These are phyloP conservation scores for Westerdykella sp. DNA, from an alignment of 2,329 filamentous ascomycete species.

Conservation along the genomic window DNA sequence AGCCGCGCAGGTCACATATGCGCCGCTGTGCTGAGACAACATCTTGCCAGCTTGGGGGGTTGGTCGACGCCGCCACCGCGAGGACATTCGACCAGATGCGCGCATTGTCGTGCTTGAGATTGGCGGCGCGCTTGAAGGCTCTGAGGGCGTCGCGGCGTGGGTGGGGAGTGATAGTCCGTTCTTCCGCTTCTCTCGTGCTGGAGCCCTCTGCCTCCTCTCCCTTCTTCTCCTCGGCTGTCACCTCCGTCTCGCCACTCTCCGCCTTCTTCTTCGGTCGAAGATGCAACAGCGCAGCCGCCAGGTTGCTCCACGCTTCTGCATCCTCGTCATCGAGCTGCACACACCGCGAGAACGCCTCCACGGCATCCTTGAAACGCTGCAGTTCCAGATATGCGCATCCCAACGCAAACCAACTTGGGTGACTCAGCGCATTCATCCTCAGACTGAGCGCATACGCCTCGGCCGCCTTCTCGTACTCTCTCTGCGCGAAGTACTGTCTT, in stretches of 20 bases:
- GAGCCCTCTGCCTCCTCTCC: constrained; percentile 35
- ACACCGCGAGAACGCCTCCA: constrained; percentile 74
- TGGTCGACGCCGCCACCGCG: constrained; percentile 72
- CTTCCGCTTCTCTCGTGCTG: background rate
- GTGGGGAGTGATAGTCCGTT: constrained; percentile 20
- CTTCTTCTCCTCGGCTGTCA: too few species aligned
- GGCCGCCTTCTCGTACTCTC: constrained; percentile 62
- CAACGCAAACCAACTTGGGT: constrained; percentile 80
- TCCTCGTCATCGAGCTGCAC: constrained; percentile 84
- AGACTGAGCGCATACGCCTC: constrained; percentile 75
- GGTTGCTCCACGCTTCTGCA: constrained; percentile 89
- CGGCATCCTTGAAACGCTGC: constrained; percentile 68
- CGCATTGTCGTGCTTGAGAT: constrained; percentile 77
- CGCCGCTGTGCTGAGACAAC: constrained; percentile 68
- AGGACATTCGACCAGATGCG: constrained; percentile 97
- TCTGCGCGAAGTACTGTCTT: constrained; percentile 63
- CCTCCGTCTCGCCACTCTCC: constrained; percentile 28
- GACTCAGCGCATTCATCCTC: constrained; percentile 71
- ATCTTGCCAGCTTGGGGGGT: constrained; percentile 67
- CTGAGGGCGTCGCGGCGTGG: constrained; percentile 68
- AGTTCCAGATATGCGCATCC: constrained; percentile 82
- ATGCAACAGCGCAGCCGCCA: constrained; percentile 75
- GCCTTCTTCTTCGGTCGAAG: constrained; percentile 48
- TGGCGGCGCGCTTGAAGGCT: constrained; percentile 81
- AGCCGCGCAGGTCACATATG: constrained; percentile 66